Percentiles rank a stretch among this genome's conserved stretches.
Evolutionary conservation across 139 green algal genomes (phyloP).

Genomic region (Coccomyxa sp.): DNA sequence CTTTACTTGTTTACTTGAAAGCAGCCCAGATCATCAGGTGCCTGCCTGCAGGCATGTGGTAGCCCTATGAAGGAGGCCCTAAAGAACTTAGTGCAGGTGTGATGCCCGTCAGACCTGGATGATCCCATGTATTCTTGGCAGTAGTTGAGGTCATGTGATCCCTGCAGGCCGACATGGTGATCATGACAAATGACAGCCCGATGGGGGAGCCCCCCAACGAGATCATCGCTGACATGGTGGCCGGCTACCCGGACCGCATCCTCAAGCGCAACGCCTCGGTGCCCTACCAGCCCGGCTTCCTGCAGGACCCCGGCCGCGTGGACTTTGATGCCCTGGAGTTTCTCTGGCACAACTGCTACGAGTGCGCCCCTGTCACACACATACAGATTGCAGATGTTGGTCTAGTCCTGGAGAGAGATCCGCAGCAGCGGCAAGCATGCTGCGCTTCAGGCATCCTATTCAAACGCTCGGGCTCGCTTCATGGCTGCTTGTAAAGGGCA

Average conservation of each 20-base stretch:
- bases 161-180: constrained; percentile 73
- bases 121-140: background rate
- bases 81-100: no score
- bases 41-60: background rate
- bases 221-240: constrained; percentile 73
- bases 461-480: no score
- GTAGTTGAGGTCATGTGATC: background rate
- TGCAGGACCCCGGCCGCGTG: constrained; percentile 8
- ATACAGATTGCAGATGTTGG: no score
- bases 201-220: constrained; percentile 54
- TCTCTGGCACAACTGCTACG: constrained; percentile 3
- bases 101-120: background rate
- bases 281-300: constrained; percentile 9
- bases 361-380: constrained; percentile 7
- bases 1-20: no score
- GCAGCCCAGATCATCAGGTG: background rate
- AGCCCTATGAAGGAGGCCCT: no score
- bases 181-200: constrained; percentile 92
- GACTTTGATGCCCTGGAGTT: constrained; percentile 2
- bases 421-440: no score
- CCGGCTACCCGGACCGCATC: constrained; percentile 71
- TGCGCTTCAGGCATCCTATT: no score
- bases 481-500: no score
- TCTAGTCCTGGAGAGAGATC: no score
- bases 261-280: constrained; percentile 13